phyloP scores from a whole-genome alignment of 495 filamentous ascomycete species.

The Hyaloscypha hepaticicola region DNA sequence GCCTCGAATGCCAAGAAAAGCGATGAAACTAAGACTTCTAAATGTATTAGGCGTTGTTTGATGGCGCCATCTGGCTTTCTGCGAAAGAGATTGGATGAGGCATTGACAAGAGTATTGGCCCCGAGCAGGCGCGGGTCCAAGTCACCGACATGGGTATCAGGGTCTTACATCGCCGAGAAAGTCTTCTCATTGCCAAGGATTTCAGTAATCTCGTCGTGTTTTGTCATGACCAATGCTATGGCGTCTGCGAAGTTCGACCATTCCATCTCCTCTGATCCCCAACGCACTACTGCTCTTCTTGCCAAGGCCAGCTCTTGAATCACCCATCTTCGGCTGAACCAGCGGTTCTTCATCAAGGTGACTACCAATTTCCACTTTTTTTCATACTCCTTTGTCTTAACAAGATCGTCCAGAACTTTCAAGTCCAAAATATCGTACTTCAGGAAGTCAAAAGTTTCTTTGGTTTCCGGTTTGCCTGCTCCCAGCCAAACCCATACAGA shows the following conservation, averaged over 20 bases:
- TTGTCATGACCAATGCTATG: slow-evolving; percentile 19
- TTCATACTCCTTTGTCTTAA: slow-evolving; percentile 10
- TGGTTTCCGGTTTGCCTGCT: slow-evolving; percentile 7
- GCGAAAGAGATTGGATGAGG: slow-evolving; percentile 36
- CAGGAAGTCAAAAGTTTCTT: slow-evolving; percentile 20
- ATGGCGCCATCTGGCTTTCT: slow-evolving; percentile 13
- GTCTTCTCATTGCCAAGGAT: not conserved
- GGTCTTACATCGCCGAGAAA: not conserved
- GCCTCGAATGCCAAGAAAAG: slow-evolving; percentile 33
- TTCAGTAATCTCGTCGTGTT: slow-evolving; percentile 5
- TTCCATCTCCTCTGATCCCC: slow-evolving; percentile 29
- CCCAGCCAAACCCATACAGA: slow-evolving; percentile 36
- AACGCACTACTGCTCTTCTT: slow-evolving; percentile 31
- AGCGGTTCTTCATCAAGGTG: slow-evolving; percentile 33
- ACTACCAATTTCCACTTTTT: slow-evolving; percentile 32
- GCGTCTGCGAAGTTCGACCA: slow-evolving; percentile 38
- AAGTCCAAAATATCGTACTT: slow-evolving; percentile 18
- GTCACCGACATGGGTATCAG: not conserved
- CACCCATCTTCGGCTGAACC: slow-evolving; percentile 40
- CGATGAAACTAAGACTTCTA: slow-evolving; percentile 37
- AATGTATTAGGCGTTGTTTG: slow-evolving; percentile 10
- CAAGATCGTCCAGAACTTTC: slow-evolving; percentile 27
- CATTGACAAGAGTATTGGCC: slow-evolving; percentile 38
- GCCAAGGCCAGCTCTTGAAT: slow-evolving; percentile 42
- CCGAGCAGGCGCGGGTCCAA: slow-evolving; percentile 29